A percentile compares a stretch with the other conserved stretches of the same genome.
Evolutionary conservation across 352 stramenopile species (phyloP).

Genomic region (Discostella stelligera): DNA sequence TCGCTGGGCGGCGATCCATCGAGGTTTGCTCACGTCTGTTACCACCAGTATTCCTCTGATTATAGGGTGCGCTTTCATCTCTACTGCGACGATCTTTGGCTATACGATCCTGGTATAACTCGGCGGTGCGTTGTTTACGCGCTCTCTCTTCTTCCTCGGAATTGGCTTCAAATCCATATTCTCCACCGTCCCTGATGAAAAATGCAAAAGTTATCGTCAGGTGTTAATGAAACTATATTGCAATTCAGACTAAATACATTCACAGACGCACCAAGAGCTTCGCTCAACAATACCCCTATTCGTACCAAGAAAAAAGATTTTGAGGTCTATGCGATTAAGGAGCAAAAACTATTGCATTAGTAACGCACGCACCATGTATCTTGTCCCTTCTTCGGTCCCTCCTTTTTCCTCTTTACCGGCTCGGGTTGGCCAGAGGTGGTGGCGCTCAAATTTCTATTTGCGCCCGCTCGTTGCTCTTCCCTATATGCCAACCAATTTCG

Average conservation of each 20-base stretch:
- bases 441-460: constrained; percentile 8
- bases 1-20: constrained; percentile 7
- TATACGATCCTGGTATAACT: constrained; percentile 36
- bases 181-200: constrained; percentile 35
- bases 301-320: not conserved
- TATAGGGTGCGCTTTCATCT: constrained; percentile 8
- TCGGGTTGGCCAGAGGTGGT: not conserved
- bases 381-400: constrained; percentile 26
- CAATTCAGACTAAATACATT: not conserved
- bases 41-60: constrained; percentile 5
- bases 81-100: constrained; percentile 9
- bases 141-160: constrained; percentile 38
- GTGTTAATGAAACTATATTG: not conserved
- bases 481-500: constrained; percentile 73
- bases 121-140: constrained; percentile 9
- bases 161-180: constrained; percentile 45
- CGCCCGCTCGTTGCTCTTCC: constrained; percentile 54
- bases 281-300: constrained; percentile 13
- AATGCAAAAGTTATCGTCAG: not conserved
- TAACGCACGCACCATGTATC: constrained; percentile 40
- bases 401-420: constrained; percentile 20
- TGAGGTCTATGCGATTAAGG: not conserved
- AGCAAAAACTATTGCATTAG: not conserved
- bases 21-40: not conserved
- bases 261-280: constrained; percentile 8